phyloP scores from a whole-genome alignment of 768 basidiomycete species.

The Rhodotorula sphaerocarpa region DNA sequence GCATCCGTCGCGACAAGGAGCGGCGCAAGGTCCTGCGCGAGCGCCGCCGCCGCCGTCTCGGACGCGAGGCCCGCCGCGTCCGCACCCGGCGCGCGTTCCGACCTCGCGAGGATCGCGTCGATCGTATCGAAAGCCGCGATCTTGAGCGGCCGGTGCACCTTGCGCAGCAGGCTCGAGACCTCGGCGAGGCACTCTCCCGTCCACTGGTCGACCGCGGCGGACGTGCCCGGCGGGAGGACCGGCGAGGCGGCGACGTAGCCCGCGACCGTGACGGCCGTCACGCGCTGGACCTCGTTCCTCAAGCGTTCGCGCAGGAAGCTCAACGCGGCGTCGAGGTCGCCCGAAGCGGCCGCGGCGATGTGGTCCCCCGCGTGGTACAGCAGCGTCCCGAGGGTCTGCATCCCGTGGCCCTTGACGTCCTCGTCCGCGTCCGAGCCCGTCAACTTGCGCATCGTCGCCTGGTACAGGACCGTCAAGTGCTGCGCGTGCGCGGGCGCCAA shows the following conservation, averaged over 20 bases:
- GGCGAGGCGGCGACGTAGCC: slow-evolving; percentile 50
- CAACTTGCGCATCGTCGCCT: slow-evolving; percentile 62
- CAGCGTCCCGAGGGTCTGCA: slow-evolving; percentile 73
- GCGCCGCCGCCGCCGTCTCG: slow-evolving; percentile 51
- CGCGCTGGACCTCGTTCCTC: slow-evolving; percentile 44
- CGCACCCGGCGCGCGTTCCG: not conserved
- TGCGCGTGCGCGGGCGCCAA: slow-evolving; percentile 35
- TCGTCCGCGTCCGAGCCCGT: slow-evolving; percentile 78
- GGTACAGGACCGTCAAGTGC: slow-evolving; percentile 59
- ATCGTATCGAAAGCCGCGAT: slow-evolving; percentile 30
- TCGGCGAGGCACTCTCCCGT: slow-evolving; percentile 70
- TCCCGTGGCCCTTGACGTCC: slow-evolving; percentile 74
- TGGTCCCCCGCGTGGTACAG: slow-evolving; percentile 75
- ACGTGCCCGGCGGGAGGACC: slow-evolving; percentile 21
- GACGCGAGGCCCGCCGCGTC: slow-evolving; percentile 46
- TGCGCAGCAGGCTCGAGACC: slow-evolving; percentile 64
- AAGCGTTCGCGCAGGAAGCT: slow-evolving; percentile 37
- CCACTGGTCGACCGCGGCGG: slow-evolving; percentile 50
- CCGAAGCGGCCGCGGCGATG: not conserved
- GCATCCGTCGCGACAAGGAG: slow-evolving; percentile 56
- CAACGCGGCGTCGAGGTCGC: slow-evolving; percentile 28
- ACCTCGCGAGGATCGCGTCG: slow-evolving; percentile 19
- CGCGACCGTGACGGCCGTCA: slow-evolving; percentile 60
- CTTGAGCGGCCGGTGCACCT: slow-evolving; percentile 70
- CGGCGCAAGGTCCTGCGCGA: slow-evolving; percentile 65